Evolutionary conservation across 2,329 filamentous ascomycete genomes (phyloP), one percentile per base, ranked within the genome.

Genomic region (Ascochyta viciae-villosae): DNA sequence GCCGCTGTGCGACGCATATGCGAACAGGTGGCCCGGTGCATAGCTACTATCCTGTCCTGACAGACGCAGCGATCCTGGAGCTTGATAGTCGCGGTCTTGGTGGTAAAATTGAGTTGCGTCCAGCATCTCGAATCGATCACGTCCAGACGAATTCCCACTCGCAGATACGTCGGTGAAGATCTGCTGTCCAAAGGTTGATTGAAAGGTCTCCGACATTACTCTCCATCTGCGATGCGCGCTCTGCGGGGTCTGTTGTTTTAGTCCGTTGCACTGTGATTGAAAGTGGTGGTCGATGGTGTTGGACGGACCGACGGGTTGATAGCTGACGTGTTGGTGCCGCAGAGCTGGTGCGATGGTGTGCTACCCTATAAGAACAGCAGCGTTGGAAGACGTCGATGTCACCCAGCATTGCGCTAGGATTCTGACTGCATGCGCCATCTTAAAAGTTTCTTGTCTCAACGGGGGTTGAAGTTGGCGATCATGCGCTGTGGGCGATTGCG

Each of bases 71-170:
- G 61, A 42, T 39, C 56, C 61, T 38, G 60, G 60, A 45, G 50
- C 57, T 52, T 59, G 54, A 54, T 62, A 57, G 43, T 67, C 57
- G 49, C 61, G 63, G 50, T 68, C 67, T 29, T 68, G 63, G 34
- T 67, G 55, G 38, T 71, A 70, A 54, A 74, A 63, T 26, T 65
- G 52, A 56, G 65, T 53, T 49, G 70, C 57, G 50, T 68, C 68
- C 48, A 72, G 62, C 27, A 64, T 59, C 45, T 66, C 63, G 69
- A 68, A 70, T 13, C 60, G 62, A 54, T 75, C 72, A 75, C 67
- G 67, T 74, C 73, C 73, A 76, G 68, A 75, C 69, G 67, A 76
- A 76, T 60, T 76, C 73, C 64, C 69, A 71, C 60, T 74, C 59
- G 69, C 73, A 76, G 65, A 67, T 40, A 54, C 61, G 60, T 68